Base-by-base conservation (phyloP, 768 basidiomycete genomes). In the Tylopilus felleus region DNA sequence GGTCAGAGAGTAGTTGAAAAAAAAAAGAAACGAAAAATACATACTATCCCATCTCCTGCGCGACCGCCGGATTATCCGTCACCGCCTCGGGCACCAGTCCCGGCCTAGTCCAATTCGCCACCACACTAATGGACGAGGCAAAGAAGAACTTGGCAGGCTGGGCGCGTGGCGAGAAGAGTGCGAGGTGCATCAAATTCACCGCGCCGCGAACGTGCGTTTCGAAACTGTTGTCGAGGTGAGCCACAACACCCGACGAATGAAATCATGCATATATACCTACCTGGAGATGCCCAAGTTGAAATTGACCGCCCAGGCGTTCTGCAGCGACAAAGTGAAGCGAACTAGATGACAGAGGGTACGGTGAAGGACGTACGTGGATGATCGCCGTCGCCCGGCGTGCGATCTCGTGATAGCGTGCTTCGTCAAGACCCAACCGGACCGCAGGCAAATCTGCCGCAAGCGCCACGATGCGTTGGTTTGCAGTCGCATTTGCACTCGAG, bases 271-370 rank as follows among this genome's bases (percentile, higher is more conserved):
- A 28, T 23, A 19, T 33, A 45, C 53, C 5, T 45, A 54, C 65
- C 68, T 67, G 7, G 63, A 59, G 21, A 67, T 65, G 9, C 67
- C 68, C 36, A 81, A 65, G 47, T 72, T 75, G 56, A 83, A 82
- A 63, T 83, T 82, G 51, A 83, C 81, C 1, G 77, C 74, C 81
- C 81, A 82, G 9, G 79, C 80, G 47, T 77, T 81, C 78, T 79
- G 47, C 29, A 46, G 28, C 12, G 17, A 25, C 19, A 14, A 28
- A 17, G 13, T n/a, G 25, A 31, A 19, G 14, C 36, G 22, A 28
- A 29, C 8, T 17, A 9, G 36, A 48, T n/a, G 39, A 39, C 48
- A 10, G 10, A 19, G 29, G 28, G 8, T 9, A 27, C 21, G 29
- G 33, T 2, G 4, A 21, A 8, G 6, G 9, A 60, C 66, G 39